Evolutionary conservation across 129 eudicot genomes (phyloP), one percentile per base, ranked within the genome.

Genomic region (Lactuca sativa): DNA sequence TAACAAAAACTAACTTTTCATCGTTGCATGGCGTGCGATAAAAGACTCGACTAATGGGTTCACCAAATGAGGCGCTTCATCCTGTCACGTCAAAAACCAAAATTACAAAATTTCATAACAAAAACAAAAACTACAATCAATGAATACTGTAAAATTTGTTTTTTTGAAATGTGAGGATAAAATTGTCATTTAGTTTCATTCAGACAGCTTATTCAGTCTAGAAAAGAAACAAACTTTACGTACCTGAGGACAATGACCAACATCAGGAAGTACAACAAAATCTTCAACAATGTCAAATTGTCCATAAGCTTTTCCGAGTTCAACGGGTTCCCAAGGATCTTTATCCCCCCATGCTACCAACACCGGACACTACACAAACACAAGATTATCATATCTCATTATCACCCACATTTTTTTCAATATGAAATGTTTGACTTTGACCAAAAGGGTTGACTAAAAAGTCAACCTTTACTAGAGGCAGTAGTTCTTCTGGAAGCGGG

Each of bases 301-400:
- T 37, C 82, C 86, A 49, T 87, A 93, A 75, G 95, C 92, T 83
- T 83, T 85, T 66, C 98, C 98, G 33, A 89, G 90, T 59, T 89
- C 92, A 72, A 93, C 82, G 48, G 98, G 98, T 70, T 93, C 98
- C 98, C 98, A 93, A 25, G 98, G 98, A 93, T 93, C 98, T 77
- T 83, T 93, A 49, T 93, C 98, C 54, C 98, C 98, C 98, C 98
- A 93, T 16, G 74, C 98, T 63, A 89, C 87, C 80, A 93, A 63
- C 47, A 93, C 97, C 64, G 98, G 98, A 64, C 97, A 89, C 98
- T 92, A 53, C 59, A 82, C 67, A 74, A 37, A 75, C 7, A 15
- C 21, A 51, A 56, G 9, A 55, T 6, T 6, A 9, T 21, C 21
- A 21, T 21, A 21, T 21, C 21, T 21, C 21, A 21, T 48, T 31